phyloP scores from a whole-genome alignment of 257 asterid genomes.

The Gynochthodes officinalis region DNA sequence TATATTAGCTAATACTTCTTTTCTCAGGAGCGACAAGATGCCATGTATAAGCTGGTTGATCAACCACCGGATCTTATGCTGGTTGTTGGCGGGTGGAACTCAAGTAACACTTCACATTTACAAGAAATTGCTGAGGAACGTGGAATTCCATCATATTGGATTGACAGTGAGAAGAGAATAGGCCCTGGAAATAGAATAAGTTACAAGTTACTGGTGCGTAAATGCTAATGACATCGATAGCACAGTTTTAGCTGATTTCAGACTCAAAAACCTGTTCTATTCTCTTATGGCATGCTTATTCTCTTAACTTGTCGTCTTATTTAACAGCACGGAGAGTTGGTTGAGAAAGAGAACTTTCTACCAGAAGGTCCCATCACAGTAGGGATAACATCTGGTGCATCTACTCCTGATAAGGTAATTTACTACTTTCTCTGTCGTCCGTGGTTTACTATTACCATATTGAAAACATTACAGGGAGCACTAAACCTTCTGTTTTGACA shows the following conservation, averaged over 20 bases:
- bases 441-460: background rate
- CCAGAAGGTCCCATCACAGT: conserved; percentile 89
- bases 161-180: conserved; percentile 77
- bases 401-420: conserved; percentile 96
- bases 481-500: background rate
- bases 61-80: conserved; percentile 75
- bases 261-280: background rate
- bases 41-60: conserved; percentile 93
- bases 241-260: background rate
- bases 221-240: conserved; percentile 4
- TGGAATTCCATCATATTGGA: conserved; percentile 95
- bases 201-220: conserved; percentile 71
- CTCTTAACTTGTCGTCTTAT: background rate
- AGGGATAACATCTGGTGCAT: conserved; percentile 97
- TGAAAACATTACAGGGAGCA: background rate
- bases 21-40: conserved; percentile 94
- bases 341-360: conserved; percentile 81
- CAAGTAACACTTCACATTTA: conserved; percentile 97
- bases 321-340: conserved; percentile 93
- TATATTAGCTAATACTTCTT: conserved; percentile 8
- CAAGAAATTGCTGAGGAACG: conserved; percentile 94
- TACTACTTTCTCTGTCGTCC: background rate
- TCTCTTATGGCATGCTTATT: background rate
- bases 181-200: conserved; percentile 92
- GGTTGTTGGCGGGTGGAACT: conserved; percentile 98